Evolutionary conservation across 2,329 filamentous ascomycete species (phyloP), one percentile per base, ranked within the genome.

Genomic region (Neofusicoccum parvum): DNA sequence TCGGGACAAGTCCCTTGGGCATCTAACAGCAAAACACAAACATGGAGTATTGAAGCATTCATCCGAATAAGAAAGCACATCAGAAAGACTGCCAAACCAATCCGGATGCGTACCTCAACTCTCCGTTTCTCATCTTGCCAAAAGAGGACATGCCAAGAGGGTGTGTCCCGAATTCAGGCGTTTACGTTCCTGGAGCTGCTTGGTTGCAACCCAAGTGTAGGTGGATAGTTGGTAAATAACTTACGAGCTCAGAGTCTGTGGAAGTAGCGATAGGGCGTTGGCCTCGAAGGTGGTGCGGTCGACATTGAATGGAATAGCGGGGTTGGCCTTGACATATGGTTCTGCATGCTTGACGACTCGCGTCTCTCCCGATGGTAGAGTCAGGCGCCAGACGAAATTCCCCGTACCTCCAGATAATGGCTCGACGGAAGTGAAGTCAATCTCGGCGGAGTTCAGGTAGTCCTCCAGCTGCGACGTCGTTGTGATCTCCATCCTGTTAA

Each of bases 341-440:
- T 74, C 73, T 23, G 77, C 75, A 53, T 79, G 76, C 65, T 79
- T 79, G 64, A 74, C 72, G 50, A 79, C 72, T 15, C 48, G 45
- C 2, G 69, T 71, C 17, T 64, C 56, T 1, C 49, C 63, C 5
- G 59, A 37, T 1, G 64, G 45, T 3, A 66, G 51, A 0, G 51
- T 68, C 17, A 75, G 67, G 20, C 76, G 75, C 62, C 75, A 78
- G 46, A 77, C 74, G 20, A 73, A 76, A 60, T 79, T 79, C 20
- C 74, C 74, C 5, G 70, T 75, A 11, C 76, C 76, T 23, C 76
- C 76, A 2, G 69, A 69, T 17, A 79, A 70, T 2, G 72, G 64
- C 0, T 67, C 51, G 5, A 74, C 59, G 17, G 34, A 46, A 14
- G 63, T 59, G 59, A 56, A 53, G 14, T 59, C 7, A 43, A 63